Conservation (phyloP, 768 basidiomycete genomes). For the Pisolithus sp. region DNA sequence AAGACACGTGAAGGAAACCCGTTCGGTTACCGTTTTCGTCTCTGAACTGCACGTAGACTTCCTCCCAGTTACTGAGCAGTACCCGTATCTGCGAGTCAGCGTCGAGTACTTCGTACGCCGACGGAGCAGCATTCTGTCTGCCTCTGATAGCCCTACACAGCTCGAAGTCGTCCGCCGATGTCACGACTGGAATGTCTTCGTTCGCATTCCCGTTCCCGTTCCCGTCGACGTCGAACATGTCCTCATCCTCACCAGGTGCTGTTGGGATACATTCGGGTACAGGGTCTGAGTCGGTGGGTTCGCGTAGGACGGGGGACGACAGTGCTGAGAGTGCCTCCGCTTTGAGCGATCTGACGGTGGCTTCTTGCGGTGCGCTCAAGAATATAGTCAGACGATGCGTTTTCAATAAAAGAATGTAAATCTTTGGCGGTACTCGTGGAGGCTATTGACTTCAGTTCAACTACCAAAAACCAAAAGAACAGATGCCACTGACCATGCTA, state of each 20-base stretch:
- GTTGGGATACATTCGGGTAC: constrained; percentile 19
- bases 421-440: constrained; percentile 49
- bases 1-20: constrained; percentile 15
- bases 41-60: constrained; percentile 61
- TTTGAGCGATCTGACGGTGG: constrained; percentile 55
- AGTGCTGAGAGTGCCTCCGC: constrained; percentile 59
- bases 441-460: constrained; percentile 33
- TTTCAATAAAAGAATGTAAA: constrained; percentile 64
- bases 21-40: constrained; percentile 46
- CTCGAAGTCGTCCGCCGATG: constrained; percentile 50
- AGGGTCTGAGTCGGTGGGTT: constrained; percentile 20
- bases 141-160: constrained; percentile 50
- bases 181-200: constrained; percentile 32
- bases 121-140: constrained; percentile 29
- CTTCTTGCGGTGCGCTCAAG: constrained; percentile 47
- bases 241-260: constrained; percentile 22
- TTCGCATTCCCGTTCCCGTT: constrained; percentile 11
- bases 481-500: too few relatives aligned
- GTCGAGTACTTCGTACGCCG: constrained; percentile 46
- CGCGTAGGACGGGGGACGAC: constrained; percentile 36
- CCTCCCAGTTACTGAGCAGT: constrained; percentile 58
- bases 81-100: constrained; percentile 40
- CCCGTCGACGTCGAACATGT: constrained; percentile 11
- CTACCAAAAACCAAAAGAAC: too few relatives aligned
- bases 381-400: constrained; percentile 67